phyloP scores from a whole-genome alignment of 2,329 filamentous ascomycete genomes.

The Fusarium chaquense region DNA sequence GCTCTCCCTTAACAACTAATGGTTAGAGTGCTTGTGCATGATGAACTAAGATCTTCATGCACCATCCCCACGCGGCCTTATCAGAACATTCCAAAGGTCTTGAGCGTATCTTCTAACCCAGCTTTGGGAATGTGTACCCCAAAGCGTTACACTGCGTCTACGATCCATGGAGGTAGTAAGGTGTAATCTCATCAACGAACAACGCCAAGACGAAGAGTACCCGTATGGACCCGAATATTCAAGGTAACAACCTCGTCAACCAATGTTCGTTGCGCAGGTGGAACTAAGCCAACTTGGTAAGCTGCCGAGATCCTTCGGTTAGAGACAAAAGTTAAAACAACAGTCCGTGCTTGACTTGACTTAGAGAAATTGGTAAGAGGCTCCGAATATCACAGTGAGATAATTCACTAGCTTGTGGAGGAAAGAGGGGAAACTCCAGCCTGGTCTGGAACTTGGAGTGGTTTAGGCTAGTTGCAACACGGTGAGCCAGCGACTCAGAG shows the following conservation, averaged over 20 bases:
- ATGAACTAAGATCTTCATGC: neutral
- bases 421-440: neutral
- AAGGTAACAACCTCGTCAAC: neutral
- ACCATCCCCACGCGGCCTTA: neutral
- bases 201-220: conserved; percentile 7
- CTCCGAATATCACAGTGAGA: conserved; percentile 23
- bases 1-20: neutral
- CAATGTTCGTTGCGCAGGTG: neutral
- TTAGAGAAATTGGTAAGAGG: neutral
- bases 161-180: neutral
- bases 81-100: neutral
- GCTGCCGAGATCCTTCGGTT: neutral
- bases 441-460: neutral
- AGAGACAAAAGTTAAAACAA: neutral
- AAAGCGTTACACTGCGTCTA: neutral
- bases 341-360: conserved; percentile 12
- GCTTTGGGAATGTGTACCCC: neutral
- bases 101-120: neutral
- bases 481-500: conserved; percentile 4
- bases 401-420: neutral
- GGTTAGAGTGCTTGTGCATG: neutral
- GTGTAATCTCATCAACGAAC: neutral
- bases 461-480: neutral
- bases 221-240: conserved; percentile 4
- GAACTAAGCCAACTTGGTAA: neutral